Percentiles rank a stretch among this genome's conserved stretches.
These are phyloP conservation scores for Penicillium sp. DNA, from an alignment of 2,329 filamentous ascomycete species.

Conservation along the genomic window DNA sequence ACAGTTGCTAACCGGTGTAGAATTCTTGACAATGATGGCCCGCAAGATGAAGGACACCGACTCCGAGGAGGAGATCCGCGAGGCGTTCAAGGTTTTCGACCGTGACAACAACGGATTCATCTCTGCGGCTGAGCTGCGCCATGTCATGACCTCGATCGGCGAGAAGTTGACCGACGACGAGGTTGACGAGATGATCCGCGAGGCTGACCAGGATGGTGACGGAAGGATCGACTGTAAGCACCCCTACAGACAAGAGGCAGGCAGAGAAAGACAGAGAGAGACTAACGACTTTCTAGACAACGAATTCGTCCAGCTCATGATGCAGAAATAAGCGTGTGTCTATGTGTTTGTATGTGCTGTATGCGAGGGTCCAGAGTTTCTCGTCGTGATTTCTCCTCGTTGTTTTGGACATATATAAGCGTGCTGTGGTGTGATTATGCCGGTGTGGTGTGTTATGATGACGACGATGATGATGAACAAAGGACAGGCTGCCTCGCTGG, in stretches of 20 bases:
- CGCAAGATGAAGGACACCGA: conserved; percentile 93
- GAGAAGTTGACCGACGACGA: conserved; percentile 89
- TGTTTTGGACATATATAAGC: conserved; percentile 13
- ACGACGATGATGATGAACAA: background rate
- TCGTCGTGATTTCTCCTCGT: conserved; percentile 21
- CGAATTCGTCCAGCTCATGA: conserved; percentile 92
- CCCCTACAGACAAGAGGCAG: background rate
- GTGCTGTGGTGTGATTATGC: background rate
- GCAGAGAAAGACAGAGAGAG: background rate
- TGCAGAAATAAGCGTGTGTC: conserved; percentile 70
- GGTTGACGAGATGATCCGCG: conserved; percentile 89
- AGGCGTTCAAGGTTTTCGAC: conserved; percentile 87
- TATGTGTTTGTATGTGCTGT: conserved; percentile 20
- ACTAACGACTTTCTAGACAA: conserved; percentile 57
- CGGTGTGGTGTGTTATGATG: background rate
- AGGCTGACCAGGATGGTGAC: conserved; percentile 85
- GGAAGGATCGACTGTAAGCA: conserved; percentile 79
- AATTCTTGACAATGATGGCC: conserved; percentile 91
- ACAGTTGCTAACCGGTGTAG: conserved; percentile 41
- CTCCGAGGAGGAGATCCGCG: conserved; percentile 84
- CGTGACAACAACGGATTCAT: conserved; percentile 91
- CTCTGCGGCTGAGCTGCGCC: conserved; percentile 79
- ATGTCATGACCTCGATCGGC: conserved; percentile 89
- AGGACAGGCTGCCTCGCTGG: conserved; percentile 1
- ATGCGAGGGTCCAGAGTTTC: conserved; percentile 2